A percentile compares a stretch with the other conserved stretches of the same genome.
phyloP scores from a whole-genome alignment of 176 grass and related monocot genomes.

The Musa itinerans region DNA sequence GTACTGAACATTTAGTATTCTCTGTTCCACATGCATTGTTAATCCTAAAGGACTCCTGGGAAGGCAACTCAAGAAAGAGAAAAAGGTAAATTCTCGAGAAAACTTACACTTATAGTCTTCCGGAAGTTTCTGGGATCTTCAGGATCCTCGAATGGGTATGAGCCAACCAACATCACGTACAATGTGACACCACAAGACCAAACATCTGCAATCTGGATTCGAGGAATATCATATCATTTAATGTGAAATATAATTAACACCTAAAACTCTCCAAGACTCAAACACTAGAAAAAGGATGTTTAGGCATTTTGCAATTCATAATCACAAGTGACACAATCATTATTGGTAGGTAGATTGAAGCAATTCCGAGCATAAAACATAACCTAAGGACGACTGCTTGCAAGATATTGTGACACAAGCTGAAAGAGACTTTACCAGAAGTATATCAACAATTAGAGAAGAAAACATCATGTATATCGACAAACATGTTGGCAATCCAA shows the following conservation, averaged over 20 bases:
- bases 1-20: slow-evolving; percentile 91
- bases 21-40: slow-evolving; percentile 27
- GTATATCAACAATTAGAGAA: too few species aligned
- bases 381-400: too few species aligned
- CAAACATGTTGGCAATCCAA: too few species aligned
- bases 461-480: too few species aligned
- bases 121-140: slow-evolving; percentile 86
- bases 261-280: too few species aligned
- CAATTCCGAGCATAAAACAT: too few species aligned
- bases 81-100: background rate
- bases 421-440: too few species aligned
- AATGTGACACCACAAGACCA: slow-evolving; percentile 90
- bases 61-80: background rate
- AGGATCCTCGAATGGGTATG: slow-evolving; percentile 92
- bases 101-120: slow-evolving; percentile 71
- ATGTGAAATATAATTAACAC: slow-evolving; percentile 13
- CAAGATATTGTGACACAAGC: too few species aligned
- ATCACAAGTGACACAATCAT: too few species aligned
- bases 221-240: slow-evolving; percentile 1
- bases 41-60: background rate
- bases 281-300: too few species aligned
- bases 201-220: slow-evolving; percentile 70
- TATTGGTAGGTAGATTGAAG: too few species aligned
- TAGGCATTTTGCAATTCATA: too few species aligned
- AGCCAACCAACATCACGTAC: slow-evolving; percentile 89